Evolutionary conservation across 108 stramenopile species (phyloP), one percentile per base, ranked within the genome.

Genomic region (Seminavis robusta): DNA sequence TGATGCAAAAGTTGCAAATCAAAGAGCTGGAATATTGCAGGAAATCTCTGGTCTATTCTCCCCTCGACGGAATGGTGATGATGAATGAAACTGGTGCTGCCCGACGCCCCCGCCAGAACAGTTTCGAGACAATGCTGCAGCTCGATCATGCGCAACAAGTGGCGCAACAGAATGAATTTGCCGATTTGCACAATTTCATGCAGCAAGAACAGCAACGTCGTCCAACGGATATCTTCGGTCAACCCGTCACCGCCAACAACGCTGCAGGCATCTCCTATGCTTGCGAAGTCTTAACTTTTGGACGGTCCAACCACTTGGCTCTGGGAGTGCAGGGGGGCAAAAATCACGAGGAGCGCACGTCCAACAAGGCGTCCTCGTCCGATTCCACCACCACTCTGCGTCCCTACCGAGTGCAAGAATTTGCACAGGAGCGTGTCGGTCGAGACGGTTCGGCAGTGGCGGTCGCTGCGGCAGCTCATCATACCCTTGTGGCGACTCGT

Each of bases 281-380:
- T 6, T 83, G 79, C 49, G 86, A 88, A 52, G 86, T 92, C 1
- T 51, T 86, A 23, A 88, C 86, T 0, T 92, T 92, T 65, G 90
- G 90, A 19, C 67, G 76, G 30, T 64, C 78, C 4, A 74, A 92
- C 56, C 82, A 86, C 34, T 77, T 69, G 46, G 90, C 86, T 3
- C 33, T 88, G 36, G 90, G 90, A 9, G 83, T 84, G 19, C 59
- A 46, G 50, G 15, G 36, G 32, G 16, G 40, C 11, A 36, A 52
- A 57, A 17, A 40, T 55, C 8, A 31, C 29, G 8, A 34, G 11
- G 11, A 31, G 13, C 13, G 23, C n/a, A 19, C 46, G 21, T 34
- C 23, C 34, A 46, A 49, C 56, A 28, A 25, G 24, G 11, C 44
- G 11, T n/a, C 17, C 15, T 27, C 54, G 4, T 45, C 13, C 4